Conservation (phyloP, 2,329 filamentous ascomycete species). For the Zalaria obscura region DNA sequence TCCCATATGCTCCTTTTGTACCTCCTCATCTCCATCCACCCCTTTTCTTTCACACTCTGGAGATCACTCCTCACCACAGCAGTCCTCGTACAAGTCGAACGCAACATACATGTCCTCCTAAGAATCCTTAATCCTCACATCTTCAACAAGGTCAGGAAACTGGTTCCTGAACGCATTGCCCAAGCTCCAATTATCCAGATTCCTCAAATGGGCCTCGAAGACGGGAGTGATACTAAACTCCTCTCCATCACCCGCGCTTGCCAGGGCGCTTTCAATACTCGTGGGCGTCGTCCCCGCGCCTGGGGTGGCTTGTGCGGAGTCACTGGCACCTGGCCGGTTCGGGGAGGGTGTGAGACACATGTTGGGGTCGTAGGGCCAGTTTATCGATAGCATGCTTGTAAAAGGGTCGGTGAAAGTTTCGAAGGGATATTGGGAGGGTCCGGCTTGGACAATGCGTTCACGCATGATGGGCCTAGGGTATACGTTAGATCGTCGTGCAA, state of each 20-base stretch:
- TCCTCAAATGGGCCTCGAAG: slow-evolving; percentile 65
- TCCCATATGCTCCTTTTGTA: no score
- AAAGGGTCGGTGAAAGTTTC: slow-evolving; percentile 75
- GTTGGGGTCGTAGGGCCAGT: slow-evolving; percentile 70
- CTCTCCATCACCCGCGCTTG: slow-evolving; percentile 25
- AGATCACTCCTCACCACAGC: no score
- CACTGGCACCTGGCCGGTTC: slow-evolving; percentile 5
- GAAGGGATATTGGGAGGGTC: slow-evolving; percentile 47
- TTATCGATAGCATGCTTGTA: slow-evolving; percentile 60
- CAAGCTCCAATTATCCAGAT: slow-evolving; percentile 69
- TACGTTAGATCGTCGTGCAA: not conserved
- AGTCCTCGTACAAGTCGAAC: no score
- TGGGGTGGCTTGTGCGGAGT: slow-evolving; percentile 5
- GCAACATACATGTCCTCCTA: not conserved
- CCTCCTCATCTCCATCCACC: no score
- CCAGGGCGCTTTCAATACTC: slow-evolving; percentile 7
- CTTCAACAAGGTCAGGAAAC: slow-evolving; percentile 17
- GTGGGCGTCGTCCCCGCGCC: slow-evolving; percentile 9
- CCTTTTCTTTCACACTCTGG: no score
- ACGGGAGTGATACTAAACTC: slow-evolving; percentile 73
- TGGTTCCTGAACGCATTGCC: slow-evolving; percentile 10
- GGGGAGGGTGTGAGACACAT: slow-evolving; percentile 46
- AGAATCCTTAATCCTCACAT: slow-evolving; percentile 13
- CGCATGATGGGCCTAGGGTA: slow-evolving; percentile 50
- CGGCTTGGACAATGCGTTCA: slow-evolving; percentile 41